Evolutionary conservation across 2,329 filamentous ascomycete species (phyloP).

Genomic region (Xylaria hypoxylon): DNA sequence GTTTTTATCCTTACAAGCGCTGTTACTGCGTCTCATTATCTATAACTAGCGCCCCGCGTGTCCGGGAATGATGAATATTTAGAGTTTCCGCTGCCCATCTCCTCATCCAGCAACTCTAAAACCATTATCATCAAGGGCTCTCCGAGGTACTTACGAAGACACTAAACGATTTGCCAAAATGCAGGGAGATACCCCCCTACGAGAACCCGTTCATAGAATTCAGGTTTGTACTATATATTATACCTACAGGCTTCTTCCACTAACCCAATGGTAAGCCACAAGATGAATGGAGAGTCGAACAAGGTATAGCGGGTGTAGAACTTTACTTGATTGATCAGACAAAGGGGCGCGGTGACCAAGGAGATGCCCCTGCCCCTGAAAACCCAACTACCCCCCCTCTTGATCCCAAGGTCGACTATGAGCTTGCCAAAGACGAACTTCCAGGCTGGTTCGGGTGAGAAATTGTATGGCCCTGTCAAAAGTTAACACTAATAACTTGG

Average conservation of each 20-base stretch:
- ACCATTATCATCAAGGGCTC: not conserved
- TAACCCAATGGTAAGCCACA: slow-evolving; percentile 34
- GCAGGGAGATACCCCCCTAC: slow-evolving; percentile 41
- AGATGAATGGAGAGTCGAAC: slow-evolving; percentile 45
- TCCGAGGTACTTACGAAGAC: not conserved
- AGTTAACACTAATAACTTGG: slow-evolving; percentile 23
- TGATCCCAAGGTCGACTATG: slow-evolving; percentile 36
- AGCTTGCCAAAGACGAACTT: slow-evolving; percentile 42
- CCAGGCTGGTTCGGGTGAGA: slow-evolving; percentile 42
- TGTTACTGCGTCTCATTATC: not conserved
- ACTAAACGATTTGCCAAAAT: slow-evolving; percentile 27
- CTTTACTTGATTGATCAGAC: slow-evolving; percentile 44
- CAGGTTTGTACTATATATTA: slow-evolving; percentile 34
- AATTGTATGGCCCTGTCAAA: not conserved
- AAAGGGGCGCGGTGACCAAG: slow-evolving; percentile 19
- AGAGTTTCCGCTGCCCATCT: slow-evolving; percentile 11
- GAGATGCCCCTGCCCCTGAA: slow-evolving; percentile 1
- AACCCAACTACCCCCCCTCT: not conserved
- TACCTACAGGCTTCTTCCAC: not conserved
- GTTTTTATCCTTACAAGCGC: not conserved
- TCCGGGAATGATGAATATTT: not conserved
- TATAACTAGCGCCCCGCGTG: slow-evolving; percentile 8
- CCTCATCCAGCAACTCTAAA: not conserved
- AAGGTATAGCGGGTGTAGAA: slow-evolving; percentile 41
- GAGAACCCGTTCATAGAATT: slow-evolving; percentile 36